Percentiles rank a stretch among this genome's conserved stretches.
Conservation (phyloP, 2,329 filamentous ascomycete species). For the Calonectria henricotiae region DNA sequence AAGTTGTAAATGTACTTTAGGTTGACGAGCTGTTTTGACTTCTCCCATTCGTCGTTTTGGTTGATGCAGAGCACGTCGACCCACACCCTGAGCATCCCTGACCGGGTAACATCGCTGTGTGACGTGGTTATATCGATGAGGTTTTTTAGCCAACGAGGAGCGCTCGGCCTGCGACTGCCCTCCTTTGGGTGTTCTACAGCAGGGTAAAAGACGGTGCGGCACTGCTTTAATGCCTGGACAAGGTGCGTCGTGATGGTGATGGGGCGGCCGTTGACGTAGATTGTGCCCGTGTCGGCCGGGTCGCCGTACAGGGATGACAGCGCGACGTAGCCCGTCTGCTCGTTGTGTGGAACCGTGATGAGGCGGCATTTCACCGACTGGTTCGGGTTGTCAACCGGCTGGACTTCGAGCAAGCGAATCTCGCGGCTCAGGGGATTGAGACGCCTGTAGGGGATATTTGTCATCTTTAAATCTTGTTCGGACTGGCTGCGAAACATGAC, state of each 20-base stretch:
- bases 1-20: constrained; percentile 54
- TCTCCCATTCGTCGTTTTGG: constrained; percentile 50
- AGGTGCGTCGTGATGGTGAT: constrained; percentile 53
- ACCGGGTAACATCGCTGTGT: constrained; percentile 34
- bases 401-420: constrained; percentile 57
- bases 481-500: not conserved
- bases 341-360: constrained; percentile 52
- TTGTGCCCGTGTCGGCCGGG: constrained; percentile 51
- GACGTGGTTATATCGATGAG: constrained; percentile 28
- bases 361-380: constrained; percentile 57
- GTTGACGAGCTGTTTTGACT: constrained; percentile 51
- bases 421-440: constrained; percentile 46
- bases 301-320: constrained; percentile 55
- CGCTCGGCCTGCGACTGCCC: constrained; percentile 32
- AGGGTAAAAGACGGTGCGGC: constrained; percentile 56
- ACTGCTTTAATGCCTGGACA: constrained; percentile 54
- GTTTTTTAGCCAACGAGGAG: constrained; percentile 41
- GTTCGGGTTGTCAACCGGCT: constrained; percentile 49
- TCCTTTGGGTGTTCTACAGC: constrained; percentile 43
- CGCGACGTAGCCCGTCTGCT: constrained; percentile 52
- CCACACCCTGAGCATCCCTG: constrained; percentile 52
- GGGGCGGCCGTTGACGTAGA: constrained; percentile 51
- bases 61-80: constrained; percentile 56
- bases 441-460: constrained; percentile 36
- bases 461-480: constrained; percentile 6